Evolutionary conservation across 176 grass and related monocot genomes (phyloP).

Genomic region (Dactylis glomerata): DNA sequence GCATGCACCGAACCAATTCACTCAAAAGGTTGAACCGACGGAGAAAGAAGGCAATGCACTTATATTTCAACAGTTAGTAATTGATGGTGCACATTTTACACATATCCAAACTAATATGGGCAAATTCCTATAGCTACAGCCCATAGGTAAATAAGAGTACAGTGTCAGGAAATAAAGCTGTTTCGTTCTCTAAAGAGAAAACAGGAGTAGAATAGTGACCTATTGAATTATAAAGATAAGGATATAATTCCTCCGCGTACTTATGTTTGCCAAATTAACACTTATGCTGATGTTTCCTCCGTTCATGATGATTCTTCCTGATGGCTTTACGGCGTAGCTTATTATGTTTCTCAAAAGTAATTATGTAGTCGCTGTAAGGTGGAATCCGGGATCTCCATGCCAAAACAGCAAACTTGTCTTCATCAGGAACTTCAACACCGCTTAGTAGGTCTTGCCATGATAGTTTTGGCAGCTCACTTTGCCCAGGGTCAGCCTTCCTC

Average conservation of each 20-base stretch:
- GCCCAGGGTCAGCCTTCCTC: neutral
- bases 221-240: neutral
- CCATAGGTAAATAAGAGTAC: neutral
- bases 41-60: no score
- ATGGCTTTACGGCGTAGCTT: neutral
- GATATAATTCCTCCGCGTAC: neutral
- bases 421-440: neutral
- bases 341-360: conserved; percentile 24
- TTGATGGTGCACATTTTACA: neutral
- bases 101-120: neutral
- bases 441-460: neutral
- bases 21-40: no score
- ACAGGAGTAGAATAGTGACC: neutral
- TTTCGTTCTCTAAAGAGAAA: neutral
- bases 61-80: no score
- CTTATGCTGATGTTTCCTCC: neutral
- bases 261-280: neutral
- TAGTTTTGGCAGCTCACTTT: conserved; percentile 10
- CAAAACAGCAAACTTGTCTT: conserved; percentile 28
- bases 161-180: neutral
- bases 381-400: conserved; percentile 16
- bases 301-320: conserved; percentile 2
- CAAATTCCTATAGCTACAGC: neutral
- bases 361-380: neutral
- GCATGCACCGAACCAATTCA: no score